Conservation (phyloP, 768 basidiomycete species). For the Suillus placidus region DNA sequence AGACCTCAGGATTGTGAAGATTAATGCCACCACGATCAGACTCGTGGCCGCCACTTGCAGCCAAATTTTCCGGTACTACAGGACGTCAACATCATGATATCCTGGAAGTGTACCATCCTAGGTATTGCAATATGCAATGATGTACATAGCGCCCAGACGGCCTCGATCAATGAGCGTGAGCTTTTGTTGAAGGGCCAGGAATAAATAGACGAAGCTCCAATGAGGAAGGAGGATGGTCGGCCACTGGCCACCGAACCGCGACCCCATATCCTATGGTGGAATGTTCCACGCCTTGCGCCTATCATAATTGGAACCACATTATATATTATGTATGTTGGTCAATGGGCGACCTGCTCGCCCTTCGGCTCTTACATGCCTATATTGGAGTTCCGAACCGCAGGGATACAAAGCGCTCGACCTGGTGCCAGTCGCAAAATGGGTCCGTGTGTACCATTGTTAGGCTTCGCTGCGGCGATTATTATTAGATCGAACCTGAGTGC, state of each 20-base stretch:
- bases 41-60: slow-evolving; percentile 5
- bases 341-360: not conserved
- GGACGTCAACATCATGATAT: not conserved
- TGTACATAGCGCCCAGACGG: not conserved
- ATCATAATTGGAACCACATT: slow-evolving; percentile 6
- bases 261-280: slow-evolving; percentile 25
- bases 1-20: slow-evolving; percentile 10
- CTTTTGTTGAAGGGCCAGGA: not conserved
- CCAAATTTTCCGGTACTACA: slow-evolving; percentile 1
- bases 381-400: slow-evolving; percentile 14
- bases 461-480: slow-evolving; percentile 13
- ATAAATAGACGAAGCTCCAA: not conserved
- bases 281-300: slow-evolving; percentile 24
- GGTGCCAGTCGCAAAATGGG: slow-evolving; percentile 13
- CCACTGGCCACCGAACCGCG: slow-evolving; percentile 2
- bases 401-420: slow-evolving; percentile 2
- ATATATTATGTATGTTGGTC: slow-evolving; percentile 1
- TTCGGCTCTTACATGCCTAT: slow-evolving; percentile 18
- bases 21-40: slow-evolving; percentile 22
- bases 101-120: not conserved
- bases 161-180: not conserved
- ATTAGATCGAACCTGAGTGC: slow-evolving; percentile 6
- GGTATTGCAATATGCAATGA: not conserved
- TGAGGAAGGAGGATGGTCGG: slow-evolving; percentile 7
- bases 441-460: slow-evolving; percentile 10